Conservation (phyloP, 495 filamentous ascomycete genomes). For the Cryomyces antarcticus region DNA sequence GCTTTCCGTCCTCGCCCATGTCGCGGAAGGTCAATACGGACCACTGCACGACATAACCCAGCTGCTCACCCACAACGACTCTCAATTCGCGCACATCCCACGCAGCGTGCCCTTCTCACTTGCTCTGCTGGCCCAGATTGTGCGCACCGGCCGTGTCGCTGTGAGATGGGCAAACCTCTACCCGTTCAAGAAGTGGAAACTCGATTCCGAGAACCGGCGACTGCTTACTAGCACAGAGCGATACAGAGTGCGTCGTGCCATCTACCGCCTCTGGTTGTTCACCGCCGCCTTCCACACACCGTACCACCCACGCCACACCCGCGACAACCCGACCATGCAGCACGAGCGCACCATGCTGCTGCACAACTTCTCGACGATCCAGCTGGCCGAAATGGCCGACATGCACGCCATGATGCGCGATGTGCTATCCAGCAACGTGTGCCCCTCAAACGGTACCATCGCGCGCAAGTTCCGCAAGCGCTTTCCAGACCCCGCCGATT, state of each 20-base stretch:
- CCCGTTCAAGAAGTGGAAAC: constrained; percentile 46
- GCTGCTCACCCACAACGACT: constrained; percentile 35
- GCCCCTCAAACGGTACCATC: constrained; percentile 39
- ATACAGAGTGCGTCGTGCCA: constrained; percentile 36
- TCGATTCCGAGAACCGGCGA: constrained; percentile 39
- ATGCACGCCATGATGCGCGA: constrained; percentile 26
- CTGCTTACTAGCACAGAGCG: constrained; percentile 35
- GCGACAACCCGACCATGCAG: constrained; percentile 23
- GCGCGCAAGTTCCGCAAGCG: constrained; percentile 35
- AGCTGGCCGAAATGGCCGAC: constrained; percentile 39
- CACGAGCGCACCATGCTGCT: constrained; percentile 31
- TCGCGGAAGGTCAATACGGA: constrained; percentile 36
- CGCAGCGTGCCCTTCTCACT: constrained; percentile 29
- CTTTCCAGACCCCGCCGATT: constrained; percentile 24
- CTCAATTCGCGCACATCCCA: constrained; percentile 31
- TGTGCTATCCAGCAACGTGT: constrained; percentile 32
- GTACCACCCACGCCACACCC: constrained; percentile 25
- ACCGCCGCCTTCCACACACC: constrained; percentile 33
- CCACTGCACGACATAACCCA: constrained; percentile 40
- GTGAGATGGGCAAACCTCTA: constrained; percentile 46
- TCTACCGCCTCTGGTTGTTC: constrained; percentile 55
- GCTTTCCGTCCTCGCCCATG: constrained; percentile 29
- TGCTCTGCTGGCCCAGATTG: constrained; percentile 34
- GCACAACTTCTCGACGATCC: constrained; percentile 32
- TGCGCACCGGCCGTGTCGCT: constrained; percentile 35